Conservation (phyloP, 345 rosid genomes). For the Anastatica hierochuntica region DNA sequence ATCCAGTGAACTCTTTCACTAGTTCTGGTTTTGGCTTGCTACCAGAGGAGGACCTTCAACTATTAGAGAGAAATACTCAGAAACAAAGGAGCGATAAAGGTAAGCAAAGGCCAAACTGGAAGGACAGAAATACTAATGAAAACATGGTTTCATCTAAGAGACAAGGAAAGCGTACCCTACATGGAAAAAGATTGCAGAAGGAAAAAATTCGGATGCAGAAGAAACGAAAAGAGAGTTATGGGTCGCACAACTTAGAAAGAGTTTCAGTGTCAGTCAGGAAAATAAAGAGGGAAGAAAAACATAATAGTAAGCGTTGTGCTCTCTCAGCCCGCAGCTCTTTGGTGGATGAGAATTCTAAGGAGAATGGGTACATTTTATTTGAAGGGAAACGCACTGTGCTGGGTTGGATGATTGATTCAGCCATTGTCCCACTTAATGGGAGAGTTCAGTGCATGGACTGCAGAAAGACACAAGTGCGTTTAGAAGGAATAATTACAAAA, state of each 20-base stretch:
- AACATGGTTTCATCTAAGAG: constrained; percentile 25
- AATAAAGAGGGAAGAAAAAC: constrained; percentile 38
- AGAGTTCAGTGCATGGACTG: constrained; percentile 47
- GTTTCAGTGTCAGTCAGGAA: constrained; percentile 24
- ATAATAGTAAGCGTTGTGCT: constrained; percentile 48
- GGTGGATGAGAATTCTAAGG: constrained; percentile 34
- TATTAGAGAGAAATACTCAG: constrained; percentile 35
- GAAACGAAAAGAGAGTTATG: constrained; percentile 23
- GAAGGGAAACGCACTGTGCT: constrained; percentile 72
- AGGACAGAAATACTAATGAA: constrained; percentile 16
- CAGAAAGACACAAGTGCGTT: constrained; percentile 29
- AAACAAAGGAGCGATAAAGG: constrained; percentile 48
- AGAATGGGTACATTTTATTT: constrained; percentile 48
- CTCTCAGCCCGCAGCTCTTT: constrained; percentile 58
- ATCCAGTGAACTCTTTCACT: too few species aligned
- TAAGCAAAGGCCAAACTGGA: constrained; percentile 30
- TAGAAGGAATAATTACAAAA: constrained; percentile 41
- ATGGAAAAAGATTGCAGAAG: constrained; percentile 25
- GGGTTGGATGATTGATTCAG: constrained; percentile 78
- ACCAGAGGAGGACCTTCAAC: constrained; percentile 54
- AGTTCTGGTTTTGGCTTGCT: constrained; percentile 57
- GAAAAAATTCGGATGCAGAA: constrained; percentile 18
- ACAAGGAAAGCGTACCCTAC: too few species aligned
- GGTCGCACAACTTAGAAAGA: too few species aligned
- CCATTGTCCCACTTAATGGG: constrained; percentile 41